These are phyloP conservation scores for Trichocomaceae sp. DNA, from an alignment of 2,329 filamentous ascomycete species.

Conservation along the genomic window DNA sequence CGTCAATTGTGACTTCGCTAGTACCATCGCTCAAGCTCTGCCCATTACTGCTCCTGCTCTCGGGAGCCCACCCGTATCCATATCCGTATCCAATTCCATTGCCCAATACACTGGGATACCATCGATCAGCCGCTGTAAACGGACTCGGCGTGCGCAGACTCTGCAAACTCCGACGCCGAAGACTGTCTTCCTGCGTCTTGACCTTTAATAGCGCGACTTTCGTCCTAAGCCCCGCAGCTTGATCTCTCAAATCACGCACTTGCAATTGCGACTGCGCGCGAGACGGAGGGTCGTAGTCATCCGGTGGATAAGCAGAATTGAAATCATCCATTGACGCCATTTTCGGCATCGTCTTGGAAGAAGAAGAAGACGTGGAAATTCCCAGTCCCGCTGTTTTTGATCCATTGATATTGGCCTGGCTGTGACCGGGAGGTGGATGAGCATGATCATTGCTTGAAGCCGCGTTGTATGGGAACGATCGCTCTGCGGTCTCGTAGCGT, in stretches of 20 bases:
- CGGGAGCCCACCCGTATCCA: constrained; percentile 30
- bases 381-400: constrained; percentile 19
- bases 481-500: constrained; percentile 26
- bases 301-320: constrained; percentile 31
- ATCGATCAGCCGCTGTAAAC: constrained; percentile 65
- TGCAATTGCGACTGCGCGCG: constrained; percentile 67
- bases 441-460: constrained; percentile 27
- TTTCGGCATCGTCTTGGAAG: constrained; percentile 20
- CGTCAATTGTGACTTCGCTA: constrained; percentile 1
- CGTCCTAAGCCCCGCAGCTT: constrained; percentile 78
- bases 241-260: constrained; percentile 68
- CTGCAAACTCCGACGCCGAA: constrained; percentile 70
- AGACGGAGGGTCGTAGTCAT: constrained; percentile 45
- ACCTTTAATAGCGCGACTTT: constrained; percentile 75
- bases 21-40: not conserved
- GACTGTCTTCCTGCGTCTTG: constrained; percentile 68
- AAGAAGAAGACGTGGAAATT: too few relatives aligned
- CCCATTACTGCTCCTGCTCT: constrained; percentile 16
- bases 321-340: constrained; percentile 26
- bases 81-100: constrained; percentile 30
- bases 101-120: constrained; percentile 40
- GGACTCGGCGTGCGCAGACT: constrained; percentile 70
- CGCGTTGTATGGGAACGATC: constrained; percentile 29
- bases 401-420: constrained; percentile 33
- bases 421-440: constrained; percentile 33